Conservation (phyloP, 192 early-diverging fungal species). For the Endogone sp. region DNA sequence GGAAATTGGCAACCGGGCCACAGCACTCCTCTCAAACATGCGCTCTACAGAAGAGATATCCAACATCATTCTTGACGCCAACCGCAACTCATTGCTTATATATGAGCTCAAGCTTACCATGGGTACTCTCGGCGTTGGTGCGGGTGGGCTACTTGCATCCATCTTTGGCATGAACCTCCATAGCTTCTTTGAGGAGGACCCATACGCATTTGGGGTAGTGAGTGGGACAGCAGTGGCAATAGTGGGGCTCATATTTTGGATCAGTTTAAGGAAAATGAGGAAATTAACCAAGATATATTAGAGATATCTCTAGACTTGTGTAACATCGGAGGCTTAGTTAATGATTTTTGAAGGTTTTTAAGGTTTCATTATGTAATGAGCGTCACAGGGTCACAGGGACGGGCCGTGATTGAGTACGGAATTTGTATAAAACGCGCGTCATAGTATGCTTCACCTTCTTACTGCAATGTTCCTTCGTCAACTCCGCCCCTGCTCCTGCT, state of each 20-base stretch:
- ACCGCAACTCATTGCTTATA: slow-evolving; percentile 80
- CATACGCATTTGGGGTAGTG: slow-evolving; percentile 66
- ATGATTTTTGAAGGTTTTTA: neutral
- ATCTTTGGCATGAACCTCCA: slow-evolving; percentile 91
- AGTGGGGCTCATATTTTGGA: slow-evolving; percentile 13
- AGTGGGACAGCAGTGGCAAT: slow-evolving; percentile 37
- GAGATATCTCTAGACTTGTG: no score
- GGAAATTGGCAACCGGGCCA: slow-evolving; percentile 73
- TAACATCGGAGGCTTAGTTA: no score
- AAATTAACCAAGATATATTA: neutral
- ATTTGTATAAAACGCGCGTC: no score
- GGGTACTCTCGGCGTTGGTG: slow-evolving; percentile 63
- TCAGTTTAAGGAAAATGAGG: neutral
- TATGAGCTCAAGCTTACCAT: slow-evolving; percentile 83
- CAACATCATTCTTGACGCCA: slow-evolving; percentile 79
- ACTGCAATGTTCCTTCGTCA: neutral
- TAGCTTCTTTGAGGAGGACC: slow-evolving; percentile 66
- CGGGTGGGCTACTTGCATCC: slow-evolving; percentile 69
- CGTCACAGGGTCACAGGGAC: no score
- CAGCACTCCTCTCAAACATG: slow-evolving; percentile 64
- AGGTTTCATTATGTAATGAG: no score
- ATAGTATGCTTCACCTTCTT: no score
- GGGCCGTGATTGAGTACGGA: no score
- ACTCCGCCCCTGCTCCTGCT: neutral
- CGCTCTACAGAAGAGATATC: slow-evolving; percentile 81